Evolutionary conservation across 768 basidiomycete genomes (phyloP), one percentile per base, ranked within the genome.

Genomic region (Mrakia hoshinonis): DNA sequence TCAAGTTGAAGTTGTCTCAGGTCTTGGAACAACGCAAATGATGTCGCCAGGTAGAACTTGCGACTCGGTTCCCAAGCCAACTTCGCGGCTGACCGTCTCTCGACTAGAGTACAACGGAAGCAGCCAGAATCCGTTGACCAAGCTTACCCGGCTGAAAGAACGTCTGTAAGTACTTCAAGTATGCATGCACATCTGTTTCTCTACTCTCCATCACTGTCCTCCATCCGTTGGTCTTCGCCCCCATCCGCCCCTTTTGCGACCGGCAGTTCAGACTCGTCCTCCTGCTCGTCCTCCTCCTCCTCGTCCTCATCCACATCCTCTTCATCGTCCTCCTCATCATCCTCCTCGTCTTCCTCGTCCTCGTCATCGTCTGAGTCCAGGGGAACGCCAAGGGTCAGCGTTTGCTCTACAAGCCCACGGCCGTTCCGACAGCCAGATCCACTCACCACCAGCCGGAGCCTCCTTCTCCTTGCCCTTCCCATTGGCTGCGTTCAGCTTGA

Each of bases 391-490:
- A 48, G 24, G 60, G 49, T 69, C 65, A 67, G 11, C 72, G 65
- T 34, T 24, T 7, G 24, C 72, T 49, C 70, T 38, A 15, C 66
- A 68, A 46, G 73, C 60, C n/a, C 70, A 67, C 5, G 65, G 31
- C 7, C 73, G 55, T 58, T 74, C 74, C 26, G 67, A 61, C 49
- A 51, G 5, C 49, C 49, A 51, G 20, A 29, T 29, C 26, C 58
- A 61, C 73, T 77, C 38, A 55, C 62, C 54, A 36, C 39, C 68
- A 68, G 75, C 76, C 43, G 62, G 76, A 7, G 72, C 74, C 69
- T 79, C 80, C 70, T 76, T 79, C 72, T 80, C 82, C 79, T 87
- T 89, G 78, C 86, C 86, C 6, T 82, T 82, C 76, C 88, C 90
- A 3, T 83, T 77, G 24, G 88, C 86, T 70, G 88, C 86, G 74